Percentiles rank a stretch among this genome's conserved stretches.
phyloP scores from a whole-genome alignment of 495 filamentous ascomycete species.

The Bathelium albidoporum region DNA sequence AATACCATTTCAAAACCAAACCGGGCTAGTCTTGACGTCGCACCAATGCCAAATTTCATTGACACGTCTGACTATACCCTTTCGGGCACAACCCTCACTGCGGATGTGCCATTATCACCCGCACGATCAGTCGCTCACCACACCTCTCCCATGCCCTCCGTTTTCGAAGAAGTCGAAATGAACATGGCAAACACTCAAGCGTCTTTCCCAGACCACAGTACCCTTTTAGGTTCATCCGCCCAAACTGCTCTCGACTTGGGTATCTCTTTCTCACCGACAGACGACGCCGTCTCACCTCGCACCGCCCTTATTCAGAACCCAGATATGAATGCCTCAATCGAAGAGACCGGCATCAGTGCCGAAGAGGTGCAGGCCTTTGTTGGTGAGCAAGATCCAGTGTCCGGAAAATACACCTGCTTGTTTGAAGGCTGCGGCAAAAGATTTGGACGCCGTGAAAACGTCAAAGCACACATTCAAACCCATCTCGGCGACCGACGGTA shows the following conservation, averaged over 20 bases:
- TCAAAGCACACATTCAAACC: constrained; percentile 94
- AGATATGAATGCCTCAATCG: constrained; percentile 29
- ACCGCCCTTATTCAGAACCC: constrained; percentile 16
- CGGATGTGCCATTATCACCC: constrained; percentile 14
- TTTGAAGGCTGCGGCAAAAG: constrained; percentile 68
- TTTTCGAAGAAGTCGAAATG: constrained; percentile 17
- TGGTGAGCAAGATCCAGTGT: constrained; percentile 58
- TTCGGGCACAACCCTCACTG: constrained; percentile 3
- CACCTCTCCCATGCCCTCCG: constrained; percentile 14
- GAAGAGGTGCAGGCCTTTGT: constrained; percentile 86
- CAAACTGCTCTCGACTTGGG: constrained; percentile 39
- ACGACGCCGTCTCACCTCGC: constrained; percentile 12
- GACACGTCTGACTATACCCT: neutral
- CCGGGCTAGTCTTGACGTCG: constrained; percentile 28
- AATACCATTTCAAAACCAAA: constrained; percentile 22
- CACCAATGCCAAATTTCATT: constrained; percentile 34
- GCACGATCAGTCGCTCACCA: constrained; percentile 3
- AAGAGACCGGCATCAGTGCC: constrained; percentile 68
- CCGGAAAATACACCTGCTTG: constrained; percentile 78
- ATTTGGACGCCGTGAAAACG: constrained; percentile 93
- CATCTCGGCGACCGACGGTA: constrained; percentile 93
- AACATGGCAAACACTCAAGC: neutral
- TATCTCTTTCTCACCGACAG: neutral
- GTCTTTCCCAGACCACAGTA: constrained; percentile 7
- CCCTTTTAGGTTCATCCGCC: constrained; percentile 33